phyloP scores from a whole-genome alignment of 2,329 filamentous ascomycete species.

The Fusarium incarnatum region DNA sequence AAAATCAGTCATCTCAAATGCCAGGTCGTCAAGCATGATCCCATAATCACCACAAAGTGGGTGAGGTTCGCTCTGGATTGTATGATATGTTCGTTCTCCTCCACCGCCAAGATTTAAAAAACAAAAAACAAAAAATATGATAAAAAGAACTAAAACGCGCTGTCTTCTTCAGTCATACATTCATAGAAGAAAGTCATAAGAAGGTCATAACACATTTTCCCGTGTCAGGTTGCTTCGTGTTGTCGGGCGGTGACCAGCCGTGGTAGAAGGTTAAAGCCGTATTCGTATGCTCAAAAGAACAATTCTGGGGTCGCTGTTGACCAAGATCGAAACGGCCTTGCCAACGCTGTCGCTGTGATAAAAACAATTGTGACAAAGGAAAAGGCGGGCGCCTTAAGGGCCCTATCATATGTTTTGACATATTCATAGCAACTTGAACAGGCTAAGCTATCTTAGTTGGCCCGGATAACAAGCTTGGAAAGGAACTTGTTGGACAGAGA shows the following conservation, averaged over 20 bases:
- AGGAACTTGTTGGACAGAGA: conserved; percentile 97
- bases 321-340: conserved; percentile 52
- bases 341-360: conserved; percentile 60
- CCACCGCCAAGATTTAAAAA: conserved; percentile 29
- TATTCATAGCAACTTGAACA: conserved; percentile 28
- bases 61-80: conserved; percentile 42
- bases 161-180: conserved; percentile 58
- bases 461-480: conserved; percentile 94
- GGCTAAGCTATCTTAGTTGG: conserved; percentile 69
- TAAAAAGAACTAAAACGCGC: conserved; percentile 46
- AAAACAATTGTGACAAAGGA: conserved; percentile 50
- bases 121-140: conserved; percentile 45
- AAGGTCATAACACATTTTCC: conserved; percentile 54
- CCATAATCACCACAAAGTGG: conserved; percentile 44
- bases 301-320: conserved; percentile 47
- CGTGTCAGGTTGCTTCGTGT: conserved; percentile 49
- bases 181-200: conserved; percentile 55
- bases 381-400: conserved; percentile 31
- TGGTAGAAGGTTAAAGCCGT: conserved; percentile 48
- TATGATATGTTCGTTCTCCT: conserved; percentile 39
- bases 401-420: conserved; percentile 32
- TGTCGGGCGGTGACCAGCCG: conserved; percentile 51
- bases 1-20: conserved; percentile 47
- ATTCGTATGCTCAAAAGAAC: conserved; percentile 45
- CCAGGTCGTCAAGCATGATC: conserved; percentile 49